Base-by-base conservation (phyloP, 1,139 yeast genomes). In the Suhomyces bribrorum region DNA sequence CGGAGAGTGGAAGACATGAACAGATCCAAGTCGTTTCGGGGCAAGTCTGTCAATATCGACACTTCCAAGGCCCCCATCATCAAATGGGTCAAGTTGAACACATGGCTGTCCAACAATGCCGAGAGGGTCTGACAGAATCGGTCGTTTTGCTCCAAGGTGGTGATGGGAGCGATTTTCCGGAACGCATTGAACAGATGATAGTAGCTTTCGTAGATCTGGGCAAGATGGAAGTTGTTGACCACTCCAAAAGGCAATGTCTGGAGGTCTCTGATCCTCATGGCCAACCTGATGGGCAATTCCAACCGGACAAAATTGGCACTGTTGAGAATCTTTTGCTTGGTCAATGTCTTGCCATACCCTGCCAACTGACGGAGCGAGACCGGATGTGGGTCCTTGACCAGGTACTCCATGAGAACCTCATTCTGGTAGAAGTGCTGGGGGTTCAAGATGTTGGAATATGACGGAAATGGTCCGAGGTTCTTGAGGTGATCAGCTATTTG, bases 11-110 rank as follows among this genome's bases (percentile, higher is more conserved):
- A 75, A 14, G 89, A 80, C 76, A 89, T 79, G 52, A 89, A 79
- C 18, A 64, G 66, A 56, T 90, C 96, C 48, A 90, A 63, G 34
- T 81, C 69, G 1, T 69, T 62, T 40, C 79, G 81, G 2, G 88
- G 83, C 50, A 85, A 73, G 26, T 79, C 69, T 30, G 78, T 73
- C 32, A 83, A 63, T 32, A 83, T 79, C 11, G 89, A 78, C 39
- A 86, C 84, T 54, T 90, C 97, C 40, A 89, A 68, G 1, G 95
- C 89, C 2, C 97, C 97, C 90, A 88, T 86, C 73, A 90, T 85
- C 45, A 90, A 69, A 56, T 89, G 92, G 1, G 97, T 92, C 44
- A 90, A 70, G 49, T 88, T 86, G 43, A 83, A 69, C 34, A 87
- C 72, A 62, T 90, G 96, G 52, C 81, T 84, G 58, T 85, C 90